Evolutionary conservation across 306 rosid genomes (phyloP), one percentile per base, ranked within the genome.

Genomic region (Begonia masoniana): DNA sequence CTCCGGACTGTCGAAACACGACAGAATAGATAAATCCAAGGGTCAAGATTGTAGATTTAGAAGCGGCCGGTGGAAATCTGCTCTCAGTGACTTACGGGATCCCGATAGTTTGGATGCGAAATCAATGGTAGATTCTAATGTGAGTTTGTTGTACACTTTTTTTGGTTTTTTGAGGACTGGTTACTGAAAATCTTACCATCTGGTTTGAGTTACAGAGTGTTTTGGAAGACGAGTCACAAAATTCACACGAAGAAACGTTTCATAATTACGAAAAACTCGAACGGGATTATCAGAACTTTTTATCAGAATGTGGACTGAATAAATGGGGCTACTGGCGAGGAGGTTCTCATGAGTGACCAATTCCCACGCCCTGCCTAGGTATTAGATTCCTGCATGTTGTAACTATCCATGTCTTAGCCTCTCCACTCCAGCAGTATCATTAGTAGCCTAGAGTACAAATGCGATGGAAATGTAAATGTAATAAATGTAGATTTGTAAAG

Each of bases 261-360:
- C 57, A 52, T 46, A 64, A 48, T 61, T 66, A 71, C 57, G 54
- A 31, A 53, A 61, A 66, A 60, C 68, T 71, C 51, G 76, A 71
- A 36, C 68, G 43, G 13, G 76, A 66, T 31, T 71, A 71, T 50
- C 43, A 62, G 47, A 67, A 57, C 47, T 71, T 71, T 57, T 58
- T 71, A 41, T 43, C 72, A 47, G 59, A 66, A 26, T 66, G 76
- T 57, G 76, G 76, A 57, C 53, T 71, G 54, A 66, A 58, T 56
- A 59, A 71, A 39, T 66, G 36, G 48, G 71, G 71, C 41, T 48
- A 65, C 13, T 65, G 76, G 76, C 68, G 68, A 13, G 71, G 71
- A 42, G 76, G 64, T 56, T 51, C 71, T 41, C 42, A 63, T 36
- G 50, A 62, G 55, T 61, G 41, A 56, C 19, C 43, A 51, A 21